A percentile compares a stretch with the other conserved stretches of the same genome.
Evolutionary conservation across 2,329 filamentous ascomycete genomes (phyloP).

Genomic region (Fusarium algeriense): DNA sequence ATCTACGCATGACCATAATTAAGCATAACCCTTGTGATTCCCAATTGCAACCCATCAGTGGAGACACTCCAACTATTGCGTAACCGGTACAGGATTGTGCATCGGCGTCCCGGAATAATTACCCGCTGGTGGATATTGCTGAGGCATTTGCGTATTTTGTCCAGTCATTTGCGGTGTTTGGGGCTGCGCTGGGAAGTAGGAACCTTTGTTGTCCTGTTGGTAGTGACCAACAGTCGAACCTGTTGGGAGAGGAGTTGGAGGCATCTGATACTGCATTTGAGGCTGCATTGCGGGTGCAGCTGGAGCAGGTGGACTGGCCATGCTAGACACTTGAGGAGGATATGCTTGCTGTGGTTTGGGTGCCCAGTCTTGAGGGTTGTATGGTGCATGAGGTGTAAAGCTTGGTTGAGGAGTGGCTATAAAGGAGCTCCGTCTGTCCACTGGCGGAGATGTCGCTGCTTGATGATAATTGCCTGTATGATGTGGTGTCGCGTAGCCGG

Average conservation of each 20-base stretch:
- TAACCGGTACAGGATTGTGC: constrained; percentile 6
- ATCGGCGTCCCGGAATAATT: constrained; percentile 17
- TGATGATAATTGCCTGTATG: neutral
- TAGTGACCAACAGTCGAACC: neutral
- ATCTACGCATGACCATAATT: neutral
- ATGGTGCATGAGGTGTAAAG: neutral
- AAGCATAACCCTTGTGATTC: neutral
- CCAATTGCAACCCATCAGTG: neutral
- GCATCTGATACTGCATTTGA: constrained; percentile 11
- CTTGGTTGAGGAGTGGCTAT: neutral
- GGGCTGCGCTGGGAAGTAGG: constrained; percentile 4
- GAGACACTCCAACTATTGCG: neutral
- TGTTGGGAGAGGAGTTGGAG: constrained; percentile 6
- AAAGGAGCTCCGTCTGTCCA: constrained; percentile 6
- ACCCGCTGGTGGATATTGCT: neutral
- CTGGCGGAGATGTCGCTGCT: neutral
- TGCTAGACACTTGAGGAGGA: fast-evolving
- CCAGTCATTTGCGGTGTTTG: constrained; percentile 7
- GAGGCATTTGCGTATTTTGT: constrained; percentile 2
- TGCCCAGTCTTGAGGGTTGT: constrained; percentile 32
- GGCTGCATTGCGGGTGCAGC: neutral
- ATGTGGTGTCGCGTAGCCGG: neutral
- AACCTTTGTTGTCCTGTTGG: neutral
- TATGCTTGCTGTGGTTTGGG: constrained; percentile 1
- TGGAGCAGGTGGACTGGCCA: neutral